Evolutionary conservation across 768 basidiomycete genomes (phyloP).

Genomic region (Tubosaeta sp.): DNA sequence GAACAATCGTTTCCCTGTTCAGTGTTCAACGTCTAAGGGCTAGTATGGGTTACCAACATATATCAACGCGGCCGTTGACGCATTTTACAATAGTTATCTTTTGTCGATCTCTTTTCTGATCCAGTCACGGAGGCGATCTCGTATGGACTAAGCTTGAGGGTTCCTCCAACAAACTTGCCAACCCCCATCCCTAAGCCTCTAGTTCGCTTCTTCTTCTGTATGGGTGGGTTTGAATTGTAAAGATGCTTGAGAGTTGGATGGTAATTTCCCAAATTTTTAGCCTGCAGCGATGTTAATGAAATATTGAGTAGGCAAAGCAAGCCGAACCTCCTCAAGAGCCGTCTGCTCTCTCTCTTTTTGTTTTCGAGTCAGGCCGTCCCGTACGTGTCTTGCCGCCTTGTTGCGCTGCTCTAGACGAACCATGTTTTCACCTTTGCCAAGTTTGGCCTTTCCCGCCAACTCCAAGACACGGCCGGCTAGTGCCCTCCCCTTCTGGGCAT

Average conservation of each 20-base stretch:
- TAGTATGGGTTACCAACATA: not conserved
- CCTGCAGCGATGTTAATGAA: slow-evolving; percentile 39
- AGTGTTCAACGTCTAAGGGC: not conserved
- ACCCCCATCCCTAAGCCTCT: slow-evolving; percentile 76
- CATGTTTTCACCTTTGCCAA: slow-evolving; percentile 69
- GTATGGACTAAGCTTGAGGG: slow-evolving; percentile 56
- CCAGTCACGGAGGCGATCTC: slow-evolving; percentile 49
- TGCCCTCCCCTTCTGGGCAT: slow-evolving; percentile 69
- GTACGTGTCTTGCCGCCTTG: slow-evolving; percentile 65
- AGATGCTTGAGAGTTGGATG: slow-evolving; percentile 72
- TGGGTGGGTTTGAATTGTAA: slow-evolving; percentile 41
- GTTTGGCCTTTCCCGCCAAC: slow-evolving; percentile 57
- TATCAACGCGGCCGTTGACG: slow-evolving; percentile 6
- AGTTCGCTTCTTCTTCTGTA: slow-evolving; percentile 43
- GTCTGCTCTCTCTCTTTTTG: slow-evolving; percentile 51
- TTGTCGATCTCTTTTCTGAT: slow-evolving; percentile 5
- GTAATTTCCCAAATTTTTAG: slow-evolving; percentile 81
- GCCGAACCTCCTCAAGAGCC: slow-evolving; percentile 62
- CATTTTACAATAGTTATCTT: not conserved
- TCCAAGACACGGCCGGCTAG: slow-evolving; percentile 76
- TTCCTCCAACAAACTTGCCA: slow-evolving; percentile 68
- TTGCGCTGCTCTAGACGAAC: slow-evolving; percentile 62
- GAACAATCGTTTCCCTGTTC: not conserved
- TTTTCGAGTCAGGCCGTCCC: slow-evolving; percentile 65
- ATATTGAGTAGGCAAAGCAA: not conserved